These are phyloP conservation scores for Plectranthus barbatus DNA, from an alignment of 257 asterid genomes.

Conservation along the genomic window DNA sequence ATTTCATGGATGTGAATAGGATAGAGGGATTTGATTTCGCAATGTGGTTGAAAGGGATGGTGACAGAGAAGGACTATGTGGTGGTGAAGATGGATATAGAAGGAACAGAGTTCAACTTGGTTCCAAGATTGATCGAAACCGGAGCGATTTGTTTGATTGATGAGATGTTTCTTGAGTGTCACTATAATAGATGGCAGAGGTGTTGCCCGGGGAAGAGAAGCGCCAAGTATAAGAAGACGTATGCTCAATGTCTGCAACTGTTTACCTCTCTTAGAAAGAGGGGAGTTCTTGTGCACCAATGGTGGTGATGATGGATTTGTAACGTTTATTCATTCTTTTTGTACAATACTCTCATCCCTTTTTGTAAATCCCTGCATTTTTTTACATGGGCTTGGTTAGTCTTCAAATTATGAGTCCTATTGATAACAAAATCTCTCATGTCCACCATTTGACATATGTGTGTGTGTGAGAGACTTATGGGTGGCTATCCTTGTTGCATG, in stretches of 20 bases:
- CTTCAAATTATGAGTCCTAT: too few relatives aligned
- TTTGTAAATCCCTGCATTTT: too few relatives aligned
- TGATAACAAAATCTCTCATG: too few relatives aligned
- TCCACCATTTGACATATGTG: too few relatives aligned
- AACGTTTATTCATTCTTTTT: neutral
- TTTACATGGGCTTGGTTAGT: too few relatives aligned
- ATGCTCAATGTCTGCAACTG: conserved; percentile 46
- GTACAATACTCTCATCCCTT: too few relatives aligned
- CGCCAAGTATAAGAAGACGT: conserved; percentile 32
- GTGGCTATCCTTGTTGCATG: conserved; percentile 10
- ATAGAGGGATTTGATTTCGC: conserved; percentile 59
- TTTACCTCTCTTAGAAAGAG: conserved; percentile 43
- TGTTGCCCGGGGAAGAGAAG: conserved; percentile 46
- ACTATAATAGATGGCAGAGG: conserved; percentile 56
- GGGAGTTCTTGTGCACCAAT: conserved; percentile 67
- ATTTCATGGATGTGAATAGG: conserved; percentile 24
- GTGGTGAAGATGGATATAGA: conserved; percentile 70
- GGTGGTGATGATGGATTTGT: conserved; percentile 34
- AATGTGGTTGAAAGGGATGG: conserved; percentile 40
- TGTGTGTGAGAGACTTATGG: neutral
- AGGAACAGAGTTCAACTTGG: conserved; percentile 52
- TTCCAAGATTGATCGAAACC: conserved; percentile 43
- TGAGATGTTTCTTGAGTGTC: conserved; percentile 72
- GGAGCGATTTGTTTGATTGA: conserved; percentile 63
- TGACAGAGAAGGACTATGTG: conserved; percentile 41